These are phyloP conservation scores for Diatrype stigma DNA, from an alignment of 2,329 filamentous ascomycete genomes.

Conservation along the genomic window DNA sequence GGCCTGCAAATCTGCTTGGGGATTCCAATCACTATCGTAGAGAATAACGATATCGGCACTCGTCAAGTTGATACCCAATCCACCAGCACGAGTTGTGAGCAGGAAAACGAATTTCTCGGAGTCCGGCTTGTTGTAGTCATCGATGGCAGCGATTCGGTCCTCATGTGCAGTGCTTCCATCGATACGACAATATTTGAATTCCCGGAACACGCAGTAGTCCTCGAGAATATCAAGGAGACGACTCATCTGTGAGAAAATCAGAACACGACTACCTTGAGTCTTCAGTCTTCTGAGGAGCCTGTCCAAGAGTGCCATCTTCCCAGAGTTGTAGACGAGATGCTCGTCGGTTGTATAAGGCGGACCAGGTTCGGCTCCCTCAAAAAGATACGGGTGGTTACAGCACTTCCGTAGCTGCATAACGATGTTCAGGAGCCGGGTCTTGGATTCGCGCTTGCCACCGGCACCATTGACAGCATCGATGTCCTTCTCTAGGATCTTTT, in stretches of 20 bases:
- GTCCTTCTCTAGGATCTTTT: conserved; percentile 98
- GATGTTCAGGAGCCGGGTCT: conserved; percentile 94
- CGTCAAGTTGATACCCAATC: conserved; percentile 94
- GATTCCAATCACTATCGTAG: conserved; percentile 98
- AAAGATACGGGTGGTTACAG: conserved; percentile 97
- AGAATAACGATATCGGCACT: conserved; percentile 92
- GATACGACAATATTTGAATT: conserved; percentile 94
- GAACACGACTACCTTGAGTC: conserved; percentile 84
- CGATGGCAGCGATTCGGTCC: conserved; percentile 94
- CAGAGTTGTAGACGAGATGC: conserved; percentile 87
- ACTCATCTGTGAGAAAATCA: conserved; percentile 99
- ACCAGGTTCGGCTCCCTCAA: conserved; percentile 94
- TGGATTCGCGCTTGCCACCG: conserved; percentile 93
- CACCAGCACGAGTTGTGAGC: conserved; percentile 90
- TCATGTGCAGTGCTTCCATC: conserved; percentile 96
- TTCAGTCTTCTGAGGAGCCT: conserved; percentile 81
- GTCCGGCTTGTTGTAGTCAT: conserved; percentile 93
- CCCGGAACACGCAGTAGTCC: conserved; percentile 94
- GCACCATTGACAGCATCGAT: conserved; percentile 98
- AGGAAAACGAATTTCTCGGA: conserved; percentile 98
- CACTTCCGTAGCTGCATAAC: conserved; percentile 99
- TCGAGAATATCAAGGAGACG: conserved; percentile 94
- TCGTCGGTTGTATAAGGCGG: conserved; percentile 98
- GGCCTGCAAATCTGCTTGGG: conserved; percentile 94
- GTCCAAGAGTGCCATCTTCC: conserved; percentile 97